phyloP scores from a whole-genome alignment of 73 alveolate species.

The Effrenium voratum region DNA sequence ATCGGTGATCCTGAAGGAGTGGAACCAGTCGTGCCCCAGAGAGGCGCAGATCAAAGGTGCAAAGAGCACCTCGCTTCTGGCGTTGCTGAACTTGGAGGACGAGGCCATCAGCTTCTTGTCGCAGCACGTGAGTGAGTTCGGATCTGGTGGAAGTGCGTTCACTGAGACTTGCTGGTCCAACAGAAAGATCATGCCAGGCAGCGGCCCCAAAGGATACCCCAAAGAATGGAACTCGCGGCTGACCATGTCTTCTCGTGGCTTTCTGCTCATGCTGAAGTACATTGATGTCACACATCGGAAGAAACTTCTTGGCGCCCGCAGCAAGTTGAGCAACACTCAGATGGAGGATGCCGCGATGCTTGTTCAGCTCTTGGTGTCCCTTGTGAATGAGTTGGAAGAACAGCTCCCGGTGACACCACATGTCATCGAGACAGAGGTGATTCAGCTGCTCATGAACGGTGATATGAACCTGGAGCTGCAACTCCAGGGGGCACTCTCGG shows the following conservation, averaged over 20 bases:
- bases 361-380: not conserved
- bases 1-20: not conserved
- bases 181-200: not conserved
- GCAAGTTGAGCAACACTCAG: not conserved
- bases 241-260: not conserved
- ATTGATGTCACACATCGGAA: not conserved
- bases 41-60: not conserved
- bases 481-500: not conserved
- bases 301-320: not conserved
- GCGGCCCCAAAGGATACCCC: not conserved
- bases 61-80: not conserved
- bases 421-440: not conserved
- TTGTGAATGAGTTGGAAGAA: not conserved
- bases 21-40: not conserved
- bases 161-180: not conserved
- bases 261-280: not conserved
- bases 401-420: not conserved
- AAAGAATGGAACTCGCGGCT: not conserved
- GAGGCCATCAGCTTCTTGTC: not conserved
- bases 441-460: not conserved
- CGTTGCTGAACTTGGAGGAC: not conserved
- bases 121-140: not conserved
- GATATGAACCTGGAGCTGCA: not conserved
- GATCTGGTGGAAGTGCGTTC: not conserved
- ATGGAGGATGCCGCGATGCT: not conserved